A percentile compares a stretch with the other conserved stretches of the same genome.
These are phyloP conservation scores for Podila epigama DNA, from an alignment of 192 early-diverging fungal genomes.

Conservation along the genomic window DNA sequence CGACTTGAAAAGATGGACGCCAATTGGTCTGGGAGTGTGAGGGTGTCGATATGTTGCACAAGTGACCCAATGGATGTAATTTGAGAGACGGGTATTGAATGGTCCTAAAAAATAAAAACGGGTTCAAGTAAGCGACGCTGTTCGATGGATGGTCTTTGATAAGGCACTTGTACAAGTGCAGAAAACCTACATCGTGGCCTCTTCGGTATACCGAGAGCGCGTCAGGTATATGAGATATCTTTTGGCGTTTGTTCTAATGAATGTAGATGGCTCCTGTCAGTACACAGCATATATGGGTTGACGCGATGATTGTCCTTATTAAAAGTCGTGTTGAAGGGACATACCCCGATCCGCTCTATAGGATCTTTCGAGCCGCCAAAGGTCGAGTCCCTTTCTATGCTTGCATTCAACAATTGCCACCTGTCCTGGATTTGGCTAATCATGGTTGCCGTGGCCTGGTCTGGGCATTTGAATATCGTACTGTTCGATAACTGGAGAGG, in stretches of 20 bases:
- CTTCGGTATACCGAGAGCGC: constrained; percentile 36
- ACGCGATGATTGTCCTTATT: background rate
- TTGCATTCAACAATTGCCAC: constrained; percentile 30
- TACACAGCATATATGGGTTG: background rate
- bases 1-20: constrained; percentile 53
- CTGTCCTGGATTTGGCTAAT: constrained; percentile 43
- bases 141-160: background rate
- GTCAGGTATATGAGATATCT: constrained; percentile 49
- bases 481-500: constrained; percentile 20
- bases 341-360: constrained; percentile 12
- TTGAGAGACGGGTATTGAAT: constrained; percentile 47
- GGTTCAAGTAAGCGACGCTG: too few relatives aligned
- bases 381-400: background rate
- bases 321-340: background rate
- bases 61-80: constrained; percentile 52
- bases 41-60: constrained; percentile 52
- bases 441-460: constrained; percentile 22
- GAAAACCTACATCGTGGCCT: constrained; percentile 24
- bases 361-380: constrained; percentile 38
- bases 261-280: too few relatives aligned
- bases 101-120: constrained; percentile 20
- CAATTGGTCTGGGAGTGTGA: constrained; percentile 58
- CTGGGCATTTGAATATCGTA: constrained; percentile 55
- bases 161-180: background rate
- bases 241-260: constrained; percentile 51